Conservation (phyloP, 73 alveolate species). For the Blepharisma japonicum region DNA sequence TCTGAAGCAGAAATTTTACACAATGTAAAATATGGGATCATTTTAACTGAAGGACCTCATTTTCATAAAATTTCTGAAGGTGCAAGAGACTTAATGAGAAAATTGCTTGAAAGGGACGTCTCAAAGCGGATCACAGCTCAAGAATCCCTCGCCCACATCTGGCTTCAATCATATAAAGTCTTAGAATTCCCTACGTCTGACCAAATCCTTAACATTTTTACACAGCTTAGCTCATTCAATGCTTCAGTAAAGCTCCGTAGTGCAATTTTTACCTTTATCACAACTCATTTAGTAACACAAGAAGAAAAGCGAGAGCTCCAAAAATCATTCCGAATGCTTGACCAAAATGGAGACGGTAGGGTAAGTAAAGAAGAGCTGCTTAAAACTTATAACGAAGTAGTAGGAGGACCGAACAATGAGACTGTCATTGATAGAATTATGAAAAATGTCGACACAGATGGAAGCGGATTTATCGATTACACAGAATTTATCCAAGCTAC, state of each 20-base stretch:
- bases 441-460: slow-evolving; percentile 36
- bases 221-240: background rate
- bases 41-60: too few relatives aligned
- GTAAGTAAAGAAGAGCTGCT: slow-evolving; percentile 46
- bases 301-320: slow-evolving; percentile 31
- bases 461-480: slow-evolving; percentile 55
- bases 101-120: too few relatives aligned
- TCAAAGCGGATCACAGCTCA: too few relatives aligned
- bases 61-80: too few relatives aligned
- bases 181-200: too few relatives aligned
- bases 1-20: too few relatives aligned
- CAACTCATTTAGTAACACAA: background rate
- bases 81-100: too few relatives aligned
- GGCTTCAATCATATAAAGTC: too few relatives aligned
- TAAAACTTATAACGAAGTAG: slow-evolving; percentile 2
- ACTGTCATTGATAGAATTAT: slow-evolving; percentile 38
- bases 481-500: slow-evolving; percentile 51
- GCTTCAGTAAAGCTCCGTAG: slow-evolving; percentile 6
- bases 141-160: too few relatives aligned
- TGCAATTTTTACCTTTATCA: slow-evolving; percentile 16
- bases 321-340: slow-evolving; percentile 37
- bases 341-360: slow-evolving; percentile 58
- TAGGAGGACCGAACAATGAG: background rate
- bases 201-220: too few relatives aligned
- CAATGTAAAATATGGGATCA: too few relatives aligned